A percentile compares a stretch with the other conserved stretches of the same genome.
Evolutionary conservation across 805 yeast genomes (phyloP).

Genomic region (Blastobotrys attinorum): DNA sequence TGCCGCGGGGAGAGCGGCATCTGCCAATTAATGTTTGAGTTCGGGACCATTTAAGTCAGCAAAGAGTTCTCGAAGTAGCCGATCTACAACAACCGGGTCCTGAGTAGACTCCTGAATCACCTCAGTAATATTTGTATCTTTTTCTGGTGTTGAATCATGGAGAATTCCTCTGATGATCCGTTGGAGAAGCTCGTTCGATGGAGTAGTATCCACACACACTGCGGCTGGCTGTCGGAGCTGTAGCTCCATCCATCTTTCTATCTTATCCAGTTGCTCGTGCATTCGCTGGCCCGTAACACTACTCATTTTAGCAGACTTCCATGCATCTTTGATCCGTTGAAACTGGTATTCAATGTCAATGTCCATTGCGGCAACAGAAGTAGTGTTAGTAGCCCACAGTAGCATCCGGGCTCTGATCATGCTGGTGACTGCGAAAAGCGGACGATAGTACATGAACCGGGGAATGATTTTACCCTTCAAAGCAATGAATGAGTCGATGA

Average conservation of each 20-base stretch:
- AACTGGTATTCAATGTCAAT: conserved; percentile 21
- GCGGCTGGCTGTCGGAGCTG: not conserved
- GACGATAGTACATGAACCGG: conserved; percentile 16
- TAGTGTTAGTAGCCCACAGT: conserved; percentile 13
- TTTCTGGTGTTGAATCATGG: conserved; percentile 3
- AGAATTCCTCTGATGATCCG: not conserved
- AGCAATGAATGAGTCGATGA: conserved; percentile 1
- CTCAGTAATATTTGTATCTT: not conserved
- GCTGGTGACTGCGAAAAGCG: conserved; percentile 15
- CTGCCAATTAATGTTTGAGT: too few species aligned
- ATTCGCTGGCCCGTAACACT: not conserved
- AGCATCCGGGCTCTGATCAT: conserved; percentile 14
- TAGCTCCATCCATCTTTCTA: conserved; percentile 2
- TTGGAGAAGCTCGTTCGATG: not conserved
- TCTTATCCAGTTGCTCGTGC: not conserved
- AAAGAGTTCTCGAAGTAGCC: not conserved
- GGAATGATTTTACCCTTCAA: conserved; percentile 8
- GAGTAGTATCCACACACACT: not conserved
- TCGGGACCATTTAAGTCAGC: too few species aligned
- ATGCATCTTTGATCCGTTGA: conserved; percentile 18
- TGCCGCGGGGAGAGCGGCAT: too few species aligned
- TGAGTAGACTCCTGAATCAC: not conserved
- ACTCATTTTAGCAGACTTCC: conserved; percentile 13
- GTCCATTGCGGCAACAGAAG: too few species aligned
- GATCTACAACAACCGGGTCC: not conserved